Evolutionary conservation across 768 basidiomycete species (phyloP).

Genomic region (Termitomyces sp.): DNA sequence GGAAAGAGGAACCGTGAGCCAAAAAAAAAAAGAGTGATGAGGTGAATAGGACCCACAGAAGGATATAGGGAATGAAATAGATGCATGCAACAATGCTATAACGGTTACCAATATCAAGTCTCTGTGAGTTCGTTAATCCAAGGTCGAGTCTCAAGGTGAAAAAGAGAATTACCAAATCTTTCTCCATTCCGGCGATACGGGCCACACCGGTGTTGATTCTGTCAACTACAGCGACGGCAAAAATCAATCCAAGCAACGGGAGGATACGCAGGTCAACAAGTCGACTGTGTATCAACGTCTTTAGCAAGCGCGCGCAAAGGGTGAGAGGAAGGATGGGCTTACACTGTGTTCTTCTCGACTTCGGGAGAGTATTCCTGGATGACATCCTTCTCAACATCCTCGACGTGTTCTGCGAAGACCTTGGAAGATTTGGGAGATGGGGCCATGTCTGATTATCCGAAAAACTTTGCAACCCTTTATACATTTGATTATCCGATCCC

Average conservation of each 20-base stretch:
- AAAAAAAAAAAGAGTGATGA: background rate
- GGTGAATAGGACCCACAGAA: constrained; percentile 25
- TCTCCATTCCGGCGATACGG: constrained; percentile 29
- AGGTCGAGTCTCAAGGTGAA: background rate
- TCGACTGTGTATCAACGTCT: constrained; percentile 15
- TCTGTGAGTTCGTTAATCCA: constrained; percentile 10
- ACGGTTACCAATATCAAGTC: constrained; percentile 24
- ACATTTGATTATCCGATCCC: background rate
- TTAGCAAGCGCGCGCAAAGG: background rate
- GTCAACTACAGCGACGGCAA: constrained; percentile 28
- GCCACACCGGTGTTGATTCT: constrained; percentile 28
- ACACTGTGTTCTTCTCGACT: background rate
- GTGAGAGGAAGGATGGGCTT: background rate
- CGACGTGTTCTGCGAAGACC: background rate
- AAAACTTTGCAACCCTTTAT: background rate
- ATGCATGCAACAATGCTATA: constrained; percentile 34
- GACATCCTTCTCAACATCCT: background rate
- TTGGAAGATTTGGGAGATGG: background rate
- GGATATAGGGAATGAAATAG: constrained; percentile 38
- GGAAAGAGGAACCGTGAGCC: background rate
- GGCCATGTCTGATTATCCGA: background rate
- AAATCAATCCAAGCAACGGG: constrained; percentile 26
- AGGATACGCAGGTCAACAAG: constrained; percentile 27
- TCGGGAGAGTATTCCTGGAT: background rate
- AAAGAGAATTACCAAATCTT: constrained; percentile 21